Conservation (phyloP, 1,284 basidiomycete species). For the Leccinum laetum region DNA sequence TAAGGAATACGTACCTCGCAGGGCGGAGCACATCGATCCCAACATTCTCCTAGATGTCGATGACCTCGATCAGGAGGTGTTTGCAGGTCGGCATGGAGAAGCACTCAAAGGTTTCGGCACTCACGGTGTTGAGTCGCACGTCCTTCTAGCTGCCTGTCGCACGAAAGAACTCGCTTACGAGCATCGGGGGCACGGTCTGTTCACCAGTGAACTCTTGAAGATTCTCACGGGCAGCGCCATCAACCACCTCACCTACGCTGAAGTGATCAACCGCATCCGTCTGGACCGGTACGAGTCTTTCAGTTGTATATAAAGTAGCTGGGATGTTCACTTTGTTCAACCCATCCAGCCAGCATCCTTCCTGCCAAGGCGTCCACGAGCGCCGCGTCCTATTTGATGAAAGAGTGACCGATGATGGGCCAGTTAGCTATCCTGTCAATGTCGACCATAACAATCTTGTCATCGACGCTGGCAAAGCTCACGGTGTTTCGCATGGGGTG, state of each 20-base stretch:
- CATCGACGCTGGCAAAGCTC: not conserved
- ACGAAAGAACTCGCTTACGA: conserved; percentile 37
- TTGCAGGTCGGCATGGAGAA: conserved; percentile 35
- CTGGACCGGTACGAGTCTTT: conserved; percentile 6
- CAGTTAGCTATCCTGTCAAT: conserved; percentile 1
- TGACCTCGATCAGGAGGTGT: conserved; percentile 48
- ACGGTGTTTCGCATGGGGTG: conserved; percentile 11
- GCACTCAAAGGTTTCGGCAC: conserved; percentile 43
- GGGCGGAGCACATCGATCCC: conserved; percentile 42
- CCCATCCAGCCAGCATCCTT: conserved; percentile 14
- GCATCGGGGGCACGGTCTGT: conserved; percentile 6
- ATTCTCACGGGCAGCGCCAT: conserved; percentile 1
- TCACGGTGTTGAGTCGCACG: conserved; percentile 40
- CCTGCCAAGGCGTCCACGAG: conserved; percentile 14
- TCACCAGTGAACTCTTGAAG: conserved; percentile 17
- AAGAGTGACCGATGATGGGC: not conserved
- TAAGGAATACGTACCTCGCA: conserved; percentile 39
- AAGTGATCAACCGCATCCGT: conserved; percentile 7
- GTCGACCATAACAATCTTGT: not conserved
- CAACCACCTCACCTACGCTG: conserved; percentile 15
- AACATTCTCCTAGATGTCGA: conserved; percentile 37
- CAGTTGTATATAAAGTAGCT: not conserved
- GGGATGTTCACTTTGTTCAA: not conserved
- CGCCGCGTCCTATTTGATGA: conserved; percentile 18
- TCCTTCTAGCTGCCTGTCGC: conserved; percentile 53